Evolutionary conservation across 2,329 filamentous ascomycete species (phyloP).

Genomic region (Venturia aucupariae): DNA sequence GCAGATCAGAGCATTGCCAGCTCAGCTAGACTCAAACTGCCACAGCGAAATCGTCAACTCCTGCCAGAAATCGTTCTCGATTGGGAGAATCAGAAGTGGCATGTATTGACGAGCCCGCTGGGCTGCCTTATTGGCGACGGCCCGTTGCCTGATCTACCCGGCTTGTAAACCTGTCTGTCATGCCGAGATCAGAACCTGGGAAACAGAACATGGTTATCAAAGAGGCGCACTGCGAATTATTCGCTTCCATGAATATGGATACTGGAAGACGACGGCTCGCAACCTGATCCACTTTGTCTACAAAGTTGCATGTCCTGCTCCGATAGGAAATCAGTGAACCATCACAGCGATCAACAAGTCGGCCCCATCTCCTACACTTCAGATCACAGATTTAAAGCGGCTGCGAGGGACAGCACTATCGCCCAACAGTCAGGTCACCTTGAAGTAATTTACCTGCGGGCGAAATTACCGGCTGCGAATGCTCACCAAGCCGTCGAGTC

Average conservation of each 20-base stretch:
- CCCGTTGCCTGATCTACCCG: not conserved
- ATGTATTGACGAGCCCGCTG: too few species aligned
- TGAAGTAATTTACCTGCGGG: not conserved
- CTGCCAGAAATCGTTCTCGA: too few species aligned
- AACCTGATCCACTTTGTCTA: too few species aligned
- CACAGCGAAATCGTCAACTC: too few species aligned
- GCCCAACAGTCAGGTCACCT: not conserved
- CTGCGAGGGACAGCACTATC: not conserved
- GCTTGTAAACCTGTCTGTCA: not conserved
- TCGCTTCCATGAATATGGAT: too few species aligned
- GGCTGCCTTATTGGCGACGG: too few species aligned
- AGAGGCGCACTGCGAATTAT: too few species aligned
- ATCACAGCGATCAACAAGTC: not conserved
- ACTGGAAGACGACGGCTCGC: too few species aligned
- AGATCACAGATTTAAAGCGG: not conserved
- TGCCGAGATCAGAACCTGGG: not conserved
- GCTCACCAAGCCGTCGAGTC: not conserved
- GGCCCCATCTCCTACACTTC: not conserved
- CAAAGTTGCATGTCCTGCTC: too few species aligned
- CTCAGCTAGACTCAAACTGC: not conserved
- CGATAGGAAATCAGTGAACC: too few species aligned
- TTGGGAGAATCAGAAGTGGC: too few species aligned
- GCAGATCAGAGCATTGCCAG: conserved; percentile 17
- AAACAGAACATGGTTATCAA: not conserved
- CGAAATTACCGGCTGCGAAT: not conserved